Base-by-base conservation (phyloP, 2,329 filamentous ascomycete species). In the Sarocladiaceae sp. region DNA sequence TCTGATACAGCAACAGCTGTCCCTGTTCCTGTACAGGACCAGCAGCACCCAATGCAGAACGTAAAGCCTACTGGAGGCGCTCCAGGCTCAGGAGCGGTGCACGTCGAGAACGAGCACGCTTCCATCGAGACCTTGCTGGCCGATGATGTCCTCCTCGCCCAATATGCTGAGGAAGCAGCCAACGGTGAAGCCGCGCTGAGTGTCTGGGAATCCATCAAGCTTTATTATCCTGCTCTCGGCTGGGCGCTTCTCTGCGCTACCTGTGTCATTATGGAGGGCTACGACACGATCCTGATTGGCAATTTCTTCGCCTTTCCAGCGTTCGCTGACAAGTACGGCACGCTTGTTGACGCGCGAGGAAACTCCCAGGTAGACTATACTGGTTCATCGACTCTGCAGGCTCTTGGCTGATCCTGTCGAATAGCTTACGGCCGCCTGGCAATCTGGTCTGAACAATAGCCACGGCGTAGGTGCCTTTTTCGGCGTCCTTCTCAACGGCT, bases 341-440 rank as follows among this genome's bases (percentile, higher is more conserved):
- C 54, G 33, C 49, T 47, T n/a, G 42, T 55, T 13, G 55, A 53
- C 26, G 39, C 33, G 3, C 11, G 47, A 20, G 53, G 52, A 46
- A 50, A 18, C 51, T 52, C 33, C 53, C 70, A 57, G 51, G 34
- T 39, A 39, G 15, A 21, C 18, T 26, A 6, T 9, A 19, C 7
- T 35, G 33, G 18, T n/a, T n/a, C n/a, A n/a, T n/a, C n/a, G n/a
- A 29, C 13, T 29, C 26, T 29, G 16, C 6, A 15, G 31, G 6
- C 31, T 33, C 12, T n/a, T 6, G 16, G n/a, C 31, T 33, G 31
- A 33, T 15, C 6, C 13, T 7, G 31, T 7, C 31, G 31, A 19
- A 26, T 24, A 72, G 47, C 57, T 76, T 33, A 58, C 65, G 1
- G 63, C 67, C 0, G 50, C 62, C 3, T 76, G 73, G 73, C 69